Percentiles rank a stretch among this genome's conserved stretches.
phyloP scores from a whole-genome alignment of 2,329 filamentous ascomycete genomes.

The Phyllachora maydis region DNA sequence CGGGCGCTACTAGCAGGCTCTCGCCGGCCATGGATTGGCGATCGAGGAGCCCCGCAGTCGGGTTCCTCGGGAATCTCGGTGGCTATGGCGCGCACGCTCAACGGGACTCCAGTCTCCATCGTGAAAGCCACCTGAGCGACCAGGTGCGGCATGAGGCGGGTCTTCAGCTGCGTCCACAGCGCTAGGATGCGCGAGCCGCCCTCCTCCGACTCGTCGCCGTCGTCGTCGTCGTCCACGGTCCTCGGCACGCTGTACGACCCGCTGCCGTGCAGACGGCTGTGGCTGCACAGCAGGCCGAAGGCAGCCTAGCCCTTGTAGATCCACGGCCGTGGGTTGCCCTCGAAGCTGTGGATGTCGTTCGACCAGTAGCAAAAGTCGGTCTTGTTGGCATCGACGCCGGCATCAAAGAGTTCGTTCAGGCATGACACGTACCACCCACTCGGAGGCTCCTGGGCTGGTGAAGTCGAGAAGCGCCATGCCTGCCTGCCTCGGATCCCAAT shows the following conservation, averaged over 20 bases:
- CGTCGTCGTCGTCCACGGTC: constrained; percentile 43
- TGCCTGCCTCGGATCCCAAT: constrained; percentile 61
- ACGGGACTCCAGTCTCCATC: constrained; percentile 6
- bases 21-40: constrained; percentile 56
- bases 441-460: constrained; percentile 46
- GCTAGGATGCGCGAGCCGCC: constrained; percentile 27
- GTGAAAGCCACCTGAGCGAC: constrained; percentile 17
- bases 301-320: constrained; percentile 58
- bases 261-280: constrained; percentile 47
- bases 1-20: constrained; percentile 39
- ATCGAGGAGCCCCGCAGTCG: constrained; percentile 46
- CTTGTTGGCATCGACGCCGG: constrained; percentile 53
- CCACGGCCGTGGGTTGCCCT: constrained; percentile 18
- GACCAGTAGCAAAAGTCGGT: constrained; percentile 43
- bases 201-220: constrained; percentile 29
- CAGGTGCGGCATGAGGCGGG: constrained; percentile 29
- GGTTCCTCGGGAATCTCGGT: constrained; percentile 52
- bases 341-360: constrained; percentile 15
- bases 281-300: constrained; percentile 45
- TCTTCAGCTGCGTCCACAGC: constrained; percentile 26
- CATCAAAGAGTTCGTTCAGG: constrained; percentile 41
- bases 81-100: constrained; percentile 40
- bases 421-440: constrained; percentile 45
- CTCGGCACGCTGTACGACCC: constrained; percentile 50
- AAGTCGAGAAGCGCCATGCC: constrained; percentile 59